A percentile compares a stretch with the other conserved stretches of the same genome.
Evolutionary conservation across 768 basidiomycete genomes (phyloP).

Genomic region (Mycena indigotica): DNA sequence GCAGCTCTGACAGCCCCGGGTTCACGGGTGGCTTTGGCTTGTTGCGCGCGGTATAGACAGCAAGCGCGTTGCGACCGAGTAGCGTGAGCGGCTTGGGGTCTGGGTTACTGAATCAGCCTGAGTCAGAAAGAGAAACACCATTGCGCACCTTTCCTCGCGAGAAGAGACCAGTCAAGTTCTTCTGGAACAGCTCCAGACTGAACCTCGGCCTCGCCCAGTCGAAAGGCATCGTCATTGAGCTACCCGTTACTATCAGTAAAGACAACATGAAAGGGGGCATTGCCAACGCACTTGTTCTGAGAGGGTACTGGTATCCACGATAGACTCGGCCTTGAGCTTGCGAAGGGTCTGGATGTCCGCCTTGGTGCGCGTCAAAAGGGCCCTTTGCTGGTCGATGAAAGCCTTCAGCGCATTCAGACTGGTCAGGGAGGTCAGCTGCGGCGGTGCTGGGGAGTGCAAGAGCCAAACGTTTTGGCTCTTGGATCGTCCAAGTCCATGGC

Average conservation of each 20-base stretch:
- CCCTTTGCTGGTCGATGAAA: slow-evolving; percentile 64
- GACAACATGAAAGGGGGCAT: slow-evolving; percentile 7
- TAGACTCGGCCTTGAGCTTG: slow-evolving; percentile 42
- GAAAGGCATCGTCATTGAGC: slow-evolving; percentile 37
- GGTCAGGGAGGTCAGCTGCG: not conserved
- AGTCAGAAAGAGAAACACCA: not conserved
- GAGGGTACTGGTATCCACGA: slow-evolving; percentile 37
- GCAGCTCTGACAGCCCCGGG: slow-evolving; percentile 54
- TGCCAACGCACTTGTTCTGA: slow-evolving; percentile 32
- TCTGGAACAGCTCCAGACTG: slow-evolving; percentile 43
- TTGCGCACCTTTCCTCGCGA: slow-evolving; percentile 54
- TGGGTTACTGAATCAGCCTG: slow-evolving; percentile 26
- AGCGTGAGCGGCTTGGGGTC: slow-evolving; percentile 57
- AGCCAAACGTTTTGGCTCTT: slow-evolving; percentile 14
- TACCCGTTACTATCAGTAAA: slow-evolving; percentile 12
- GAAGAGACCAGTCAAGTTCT: slow-evolving; percentile 65
- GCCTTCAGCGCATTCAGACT: slow-evolving; percentile 68
- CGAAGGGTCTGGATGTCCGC: slow-evolving; percentile 63
- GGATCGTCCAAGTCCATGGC: slow-evolving; percentile 7
- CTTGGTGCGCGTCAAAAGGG: slow-evolving; percentile 59
- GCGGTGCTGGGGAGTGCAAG: not conserved
- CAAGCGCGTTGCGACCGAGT: slow-evolving; percentile 43
- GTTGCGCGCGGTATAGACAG: slow-evolving; percentile 38
- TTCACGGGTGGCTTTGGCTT: slow-evolving; percentile 43
- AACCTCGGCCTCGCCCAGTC: slow-evolving; percentile 48